Conservation (phyloP, 768 basidiomycete genomes). For the Auricularia sp. region DNA sequence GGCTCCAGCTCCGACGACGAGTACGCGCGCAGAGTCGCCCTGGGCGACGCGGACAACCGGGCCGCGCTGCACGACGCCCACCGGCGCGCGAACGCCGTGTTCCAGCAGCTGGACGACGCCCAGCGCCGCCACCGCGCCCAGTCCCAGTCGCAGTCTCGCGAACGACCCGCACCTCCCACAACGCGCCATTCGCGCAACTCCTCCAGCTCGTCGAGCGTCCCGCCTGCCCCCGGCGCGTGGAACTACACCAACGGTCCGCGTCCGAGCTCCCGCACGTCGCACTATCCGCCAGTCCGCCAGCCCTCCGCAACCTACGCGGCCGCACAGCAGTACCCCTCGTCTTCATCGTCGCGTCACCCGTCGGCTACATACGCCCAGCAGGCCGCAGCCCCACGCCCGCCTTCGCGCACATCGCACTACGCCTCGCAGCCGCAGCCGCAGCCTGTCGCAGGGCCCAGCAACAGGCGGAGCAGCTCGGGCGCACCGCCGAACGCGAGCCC, state of each 20-base stretch:
- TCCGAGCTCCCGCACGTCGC: background rate
- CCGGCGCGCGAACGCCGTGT: background rate
- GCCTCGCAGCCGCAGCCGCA: background rate
- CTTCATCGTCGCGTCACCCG: background rate
- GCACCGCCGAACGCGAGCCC: no score
- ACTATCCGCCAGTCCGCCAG: background rate
- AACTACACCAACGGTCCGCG: background rate
- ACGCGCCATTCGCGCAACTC: background rate
- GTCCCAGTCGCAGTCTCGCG: background rate
- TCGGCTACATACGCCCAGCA: conserved; percentile 10
- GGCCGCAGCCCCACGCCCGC: conserved; percentile 44
- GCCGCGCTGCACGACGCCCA: background rate
- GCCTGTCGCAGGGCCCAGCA: background rate
- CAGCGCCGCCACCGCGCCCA: background rate
- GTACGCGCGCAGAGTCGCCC: background rate
- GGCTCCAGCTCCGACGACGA: background rate
- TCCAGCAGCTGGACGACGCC: background rate
- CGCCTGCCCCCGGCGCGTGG: background rate
- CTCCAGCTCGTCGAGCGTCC: background rate
- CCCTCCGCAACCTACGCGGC: background rate
- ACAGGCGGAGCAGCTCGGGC: background rate
- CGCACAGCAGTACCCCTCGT: background rate
- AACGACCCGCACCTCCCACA: no score
- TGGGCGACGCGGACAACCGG: background rate
- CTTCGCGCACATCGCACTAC: conserved; percentile 28